phyloP scores from a whole-genome alignment of 148 eudicot species.

The Rhododendron ovatum region DNA sequence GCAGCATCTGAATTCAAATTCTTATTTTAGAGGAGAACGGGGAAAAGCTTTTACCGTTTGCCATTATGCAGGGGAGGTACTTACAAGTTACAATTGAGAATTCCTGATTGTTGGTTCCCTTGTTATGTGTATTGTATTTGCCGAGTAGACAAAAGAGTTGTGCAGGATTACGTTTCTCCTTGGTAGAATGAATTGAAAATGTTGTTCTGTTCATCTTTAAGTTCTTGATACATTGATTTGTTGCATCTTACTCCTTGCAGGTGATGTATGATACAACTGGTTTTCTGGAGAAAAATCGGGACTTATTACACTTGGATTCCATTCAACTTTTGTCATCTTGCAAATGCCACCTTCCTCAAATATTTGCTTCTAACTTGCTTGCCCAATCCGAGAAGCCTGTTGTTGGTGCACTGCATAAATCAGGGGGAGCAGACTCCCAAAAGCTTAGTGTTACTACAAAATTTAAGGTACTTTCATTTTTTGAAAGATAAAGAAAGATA shows the following conservation, averaged over 20 bases:
- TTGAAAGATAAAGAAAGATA: neutral
- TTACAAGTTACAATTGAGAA: neutral
- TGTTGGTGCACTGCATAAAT: conserved; percentile 70
- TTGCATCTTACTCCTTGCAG: conserved; percentile 31
- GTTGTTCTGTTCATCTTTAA: neutral
- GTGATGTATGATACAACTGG: conserved; percentile 88
- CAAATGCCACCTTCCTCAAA: conserved; percentile 62
- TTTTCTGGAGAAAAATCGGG: conserved; percentile 93
- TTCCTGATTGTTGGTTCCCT: neutral
- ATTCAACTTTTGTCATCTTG: conserved; percentile 88
- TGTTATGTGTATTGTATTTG: neutral
- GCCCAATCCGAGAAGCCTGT: conserved; percentile 81
- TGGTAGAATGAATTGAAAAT: neutral
- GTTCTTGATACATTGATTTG: neutral
- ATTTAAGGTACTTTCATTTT: conserved; percentile 63
- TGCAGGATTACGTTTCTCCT: neutral
- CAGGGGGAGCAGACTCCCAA: conserved; percentile 97
- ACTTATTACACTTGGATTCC: conserved; percentile 69
- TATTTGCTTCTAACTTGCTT: conserved; percentile 79
- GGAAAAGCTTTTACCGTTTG: conserved; percentile 71
- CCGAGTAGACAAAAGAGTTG: neutral
- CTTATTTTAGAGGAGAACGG: conserved; percentile 83
- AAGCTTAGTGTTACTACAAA: conserved; percentile 88
- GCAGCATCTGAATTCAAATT: conserved; percentile 67
- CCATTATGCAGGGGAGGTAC: conserved; percentile 99